phyloP scores from a whole-genome alignment of 2,329 filamentous ascomycete species.

The Aureobasidium sp. region DNA sequence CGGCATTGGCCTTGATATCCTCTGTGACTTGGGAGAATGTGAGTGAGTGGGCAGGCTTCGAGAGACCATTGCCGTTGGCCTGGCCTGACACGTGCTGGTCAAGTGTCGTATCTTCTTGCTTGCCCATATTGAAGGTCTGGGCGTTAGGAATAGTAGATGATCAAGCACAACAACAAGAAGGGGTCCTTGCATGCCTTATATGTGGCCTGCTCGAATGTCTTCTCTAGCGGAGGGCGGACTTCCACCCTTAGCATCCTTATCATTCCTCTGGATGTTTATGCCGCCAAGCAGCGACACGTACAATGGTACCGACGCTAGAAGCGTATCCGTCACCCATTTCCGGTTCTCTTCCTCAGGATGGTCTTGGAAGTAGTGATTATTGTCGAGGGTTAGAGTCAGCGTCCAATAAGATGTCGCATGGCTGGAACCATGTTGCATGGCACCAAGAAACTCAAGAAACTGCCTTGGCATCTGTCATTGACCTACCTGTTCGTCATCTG shows the following conservation, averaged over 20 bases:
- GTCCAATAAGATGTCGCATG: conserved; percentile 2
- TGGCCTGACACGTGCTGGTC: conserved; percentile 36
- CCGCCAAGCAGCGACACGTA: conserved; percentile 1
- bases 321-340: neutral
- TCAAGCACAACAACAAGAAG: neutral
- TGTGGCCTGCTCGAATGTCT: neutral
- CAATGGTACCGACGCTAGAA: neutral
- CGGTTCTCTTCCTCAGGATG: neutral
- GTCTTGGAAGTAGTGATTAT: conserved; percentile 4
- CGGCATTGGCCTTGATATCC: conserved; percentile 53
- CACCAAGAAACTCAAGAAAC: conserved; percentile 11
- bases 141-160: neutral
- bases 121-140: conserved; percentile 27
- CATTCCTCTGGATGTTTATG: conserved; percentile 1
- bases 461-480: conserved; percentile 1
- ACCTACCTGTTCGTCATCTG: neutral
- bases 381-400: neutral
- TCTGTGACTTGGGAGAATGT: conserved; percentile 43
- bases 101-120: conserved; percentile 27
- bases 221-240: neutral
- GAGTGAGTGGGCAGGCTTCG: conserved; percentile 55
- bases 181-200: conserved; percentile 10
- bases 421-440: conserved; percentile 4
- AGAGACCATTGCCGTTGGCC: conserved; percentile 43
- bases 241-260: conserved; percentile 9